These are phyloP conservation scores for Kwoniella pini DNA, from an alignment of 768 basidiomycete species.

Conservation along the genomic window DNA sequence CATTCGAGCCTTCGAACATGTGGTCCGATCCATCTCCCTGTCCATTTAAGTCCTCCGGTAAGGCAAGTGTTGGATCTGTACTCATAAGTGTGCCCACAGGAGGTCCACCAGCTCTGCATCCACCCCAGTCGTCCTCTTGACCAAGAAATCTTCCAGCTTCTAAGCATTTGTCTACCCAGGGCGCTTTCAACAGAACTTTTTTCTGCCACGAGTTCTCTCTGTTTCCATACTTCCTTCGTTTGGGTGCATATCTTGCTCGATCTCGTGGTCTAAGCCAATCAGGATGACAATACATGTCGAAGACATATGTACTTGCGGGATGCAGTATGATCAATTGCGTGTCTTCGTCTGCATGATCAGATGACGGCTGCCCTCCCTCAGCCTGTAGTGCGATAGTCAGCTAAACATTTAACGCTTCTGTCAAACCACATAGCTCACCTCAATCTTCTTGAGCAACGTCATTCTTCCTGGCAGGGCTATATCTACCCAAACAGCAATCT, in stretches of 20 bases:
- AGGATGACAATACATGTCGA: conserved; percentile 39
- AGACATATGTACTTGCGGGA: conserved; percentile 23
- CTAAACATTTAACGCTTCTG: neutral
- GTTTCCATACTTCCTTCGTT: too few relatives aligned
- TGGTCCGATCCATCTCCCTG: neutral
- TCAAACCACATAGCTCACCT: conserved; percentile 9
- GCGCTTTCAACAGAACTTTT: conserved; percentile 31
- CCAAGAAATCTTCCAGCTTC: conserved; percentile 32
- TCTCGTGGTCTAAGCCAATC: conserved; percentile 23
- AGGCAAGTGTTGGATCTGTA: neutral
- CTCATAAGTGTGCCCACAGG: conserved; percentile 1
- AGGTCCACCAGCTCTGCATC: conserved; percentile 32
- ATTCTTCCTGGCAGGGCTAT: neutral
- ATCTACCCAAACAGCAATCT: conserved; percentile 31
- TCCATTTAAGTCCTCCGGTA: neutral
- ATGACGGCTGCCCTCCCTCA: conserved; percentile 15
- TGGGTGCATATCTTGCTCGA: neutral
- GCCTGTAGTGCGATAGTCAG: conserved; percentile 4
- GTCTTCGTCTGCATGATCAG: conserved; percentile 9
- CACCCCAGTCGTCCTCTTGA: conserved; percentile 37
- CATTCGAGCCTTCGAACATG: too few relatives aligned
- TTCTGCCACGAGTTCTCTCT: conserved; percentile 28
- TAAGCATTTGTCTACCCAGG: conserved; percentile 36
- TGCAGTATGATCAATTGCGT: conserved; percentile 23
- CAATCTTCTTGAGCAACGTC: conserved; percentile 7